These are phyloP conservation scores for Avena sativa DNA, from an alignment of 176 grass and related monocot species.

Conservation along the genomic window DNA sequence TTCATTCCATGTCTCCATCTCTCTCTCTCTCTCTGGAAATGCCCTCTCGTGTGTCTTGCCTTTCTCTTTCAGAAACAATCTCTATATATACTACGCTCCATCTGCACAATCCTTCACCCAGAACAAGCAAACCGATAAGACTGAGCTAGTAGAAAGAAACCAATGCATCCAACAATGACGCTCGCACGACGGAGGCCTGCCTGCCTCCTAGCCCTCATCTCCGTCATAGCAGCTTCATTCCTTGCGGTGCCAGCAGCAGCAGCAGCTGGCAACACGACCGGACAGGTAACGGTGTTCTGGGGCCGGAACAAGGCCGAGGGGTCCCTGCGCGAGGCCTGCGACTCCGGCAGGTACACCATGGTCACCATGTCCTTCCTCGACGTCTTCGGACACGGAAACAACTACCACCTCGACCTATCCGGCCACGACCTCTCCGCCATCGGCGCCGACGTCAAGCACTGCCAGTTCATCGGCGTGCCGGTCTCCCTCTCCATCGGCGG, in stretches of 20 bases:
- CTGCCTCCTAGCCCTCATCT: not conserved
- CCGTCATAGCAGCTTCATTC: not conserved
- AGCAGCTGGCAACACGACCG: not conserved
- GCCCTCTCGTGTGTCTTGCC: not conserved
- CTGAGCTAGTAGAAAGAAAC: not conserved
- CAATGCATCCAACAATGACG: constrained; percentile 15
- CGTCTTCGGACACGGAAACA: constrained; percentile 9
- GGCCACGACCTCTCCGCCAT: constrained; percentile 27
- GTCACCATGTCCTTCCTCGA: constrained; percentile 42
- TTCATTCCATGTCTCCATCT: no score
- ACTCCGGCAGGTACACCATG: constrained; percentile 34
- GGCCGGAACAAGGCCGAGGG: constrained; percentile 41
- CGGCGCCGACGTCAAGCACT: constrained; percentile 43
- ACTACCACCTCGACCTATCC: constrained; percentile 33
- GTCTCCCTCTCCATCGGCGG: constrained; percentile 45
- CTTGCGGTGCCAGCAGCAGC: not conserved
- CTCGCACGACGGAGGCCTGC: not conserved
- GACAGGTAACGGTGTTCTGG: constrained; percentile 38
- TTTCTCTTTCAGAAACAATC: not conserved
- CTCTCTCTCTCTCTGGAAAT: not conserved
- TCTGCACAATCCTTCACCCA: not conserved
- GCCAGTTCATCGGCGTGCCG: constrained; percentile 27
- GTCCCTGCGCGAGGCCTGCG: constrained; percentile 33
- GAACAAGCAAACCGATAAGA: no score
- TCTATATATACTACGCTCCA: not conserved